Conservation (phyloP, 768 basidiomycete species). For the Dacryopinax spathularia region DNA sequence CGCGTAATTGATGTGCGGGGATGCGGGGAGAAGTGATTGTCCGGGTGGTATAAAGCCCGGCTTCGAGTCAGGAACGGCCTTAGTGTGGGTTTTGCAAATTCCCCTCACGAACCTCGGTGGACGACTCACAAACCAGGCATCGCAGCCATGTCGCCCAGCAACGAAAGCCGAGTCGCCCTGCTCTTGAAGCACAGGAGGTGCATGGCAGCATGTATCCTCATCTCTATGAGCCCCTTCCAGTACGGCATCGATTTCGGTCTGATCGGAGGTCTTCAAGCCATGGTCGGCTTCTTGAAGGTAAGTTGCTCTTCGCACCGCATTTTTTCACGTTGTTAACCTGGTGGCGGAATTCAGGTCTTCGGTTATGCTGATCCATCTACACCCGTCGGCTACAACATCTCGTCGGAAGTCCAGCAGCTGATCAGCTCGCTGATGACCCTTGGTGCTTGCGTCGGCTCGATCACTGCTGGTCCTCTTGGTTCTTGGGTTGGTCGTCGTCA, state of each 20-base stretch:
- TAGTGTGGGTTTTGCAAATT: neutral
- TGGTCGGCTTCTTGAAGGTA: neutral
- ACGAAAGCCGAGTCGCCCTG: neutral
- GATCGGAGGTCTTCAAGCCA: neutral
- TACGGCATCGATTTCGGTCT: neutral
- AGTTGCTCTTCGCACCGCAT: neutral
- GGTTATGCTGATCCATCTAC: neutral
- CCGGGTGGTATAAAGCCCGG: neutral
- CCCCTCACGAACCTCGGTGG: neutral
- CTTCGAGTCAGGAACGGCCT: neutral
- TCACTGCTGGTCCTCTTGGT: neutral
- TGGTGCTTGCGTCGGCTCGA: neutral
- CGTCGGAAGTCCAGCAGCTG: neutral
- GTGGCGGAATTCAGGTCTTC: neutral
- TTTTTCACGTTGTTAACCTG: no score
- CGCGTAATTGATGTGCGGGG: neutral
- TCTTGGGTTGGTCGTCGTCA: neutral
- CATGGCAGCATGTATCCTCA: slow-evolving; percentile 1
- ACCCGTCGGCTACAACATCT: neutral
- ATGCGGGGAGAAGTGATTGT: neutral
- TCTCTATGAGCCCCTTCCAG: slow-evolving; percentile 2
- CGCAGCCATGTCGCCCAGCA: neutral
- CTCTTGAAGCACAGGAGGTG: slow-evolving; percentile 2
- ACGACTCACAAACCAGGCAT: neutral
- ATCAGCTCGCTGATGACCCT: slow-evolving; percentile 1